Conservation (phyloP, 495 filamentous ascomycete genomes). For the Aspergillus biplanus region DNA sequence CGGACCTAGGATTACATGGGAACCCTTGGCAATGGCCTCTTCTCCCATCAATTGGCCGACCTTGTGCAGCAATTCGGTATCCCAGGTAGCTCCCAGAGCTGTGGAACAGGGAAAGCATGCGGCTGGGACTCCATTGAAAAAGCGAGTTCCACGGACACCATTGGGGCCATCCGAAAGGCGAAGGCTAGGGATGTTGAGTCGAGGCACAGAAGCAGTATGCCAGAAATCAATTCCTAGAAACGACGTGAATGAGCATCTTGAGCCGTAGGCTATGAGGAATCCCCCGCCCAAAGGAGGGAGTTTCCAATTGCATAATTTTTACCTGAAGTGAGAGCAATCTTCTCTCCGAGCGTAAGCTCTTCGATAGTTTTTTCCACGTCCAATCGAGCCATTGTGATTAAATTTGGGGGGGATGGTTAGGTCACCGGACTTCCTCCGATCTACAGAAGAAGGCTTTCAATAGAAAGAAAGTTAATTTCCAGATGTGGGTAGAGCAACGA, state of each 20-base stretch:
- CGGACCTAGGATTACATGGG: slow-evolving; percentile 72
- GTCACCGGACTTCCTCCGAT: slow-evolving; percentile 13
- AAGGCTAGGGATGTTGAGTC: slow-evolving; percentile 69
- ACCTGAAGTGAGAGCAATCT: slow-evolving; percentile 65
- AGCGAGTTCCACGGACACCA: slow-evolving; percentile 72
- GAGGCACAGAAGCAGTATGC: slow-evolving; percentile 70
- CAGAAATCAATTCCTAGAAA: slow-evolving; percentile 70
- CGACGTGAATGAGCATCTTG: background rate
- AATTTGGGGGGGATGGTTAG: background rate
- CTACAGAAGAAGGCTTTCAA: slow-evolving; percentile 8
- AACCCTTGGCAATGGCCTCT: slow-evolving; percentile 71
- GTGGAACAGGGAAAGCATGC: slow-evolving; percentile 73
- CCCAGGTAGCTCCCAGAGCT: slow-evolving; percentile 72
- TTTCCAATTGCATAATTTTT: slow-evolving; percentile 18
- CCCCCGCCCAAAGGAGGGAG: background rate
- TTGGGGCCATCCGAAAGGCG: slow-evolving; percentile 77
- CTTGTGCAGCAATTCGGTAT: slow-evolving; percentile 61
- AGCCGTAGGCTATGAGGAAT: too few relatives aligned
- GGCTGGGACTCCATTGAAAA: slow-evolving; percentile 70
- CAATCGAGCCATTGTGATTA: slow-evolving; percentile 56
- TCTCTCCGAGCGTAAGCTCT: slow-evolving; percentile 64
- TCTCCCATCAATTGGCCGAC: slow-evolving; percentile 67
- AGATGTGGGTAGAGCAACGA: background rate
- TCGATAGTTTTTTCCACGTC: slow-evolving; percentile 65
- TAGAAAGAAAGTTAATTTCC: background rate